Conservation (phyloP, 176 grass and related monocot species). For the Carex myosuroides region DNA sequence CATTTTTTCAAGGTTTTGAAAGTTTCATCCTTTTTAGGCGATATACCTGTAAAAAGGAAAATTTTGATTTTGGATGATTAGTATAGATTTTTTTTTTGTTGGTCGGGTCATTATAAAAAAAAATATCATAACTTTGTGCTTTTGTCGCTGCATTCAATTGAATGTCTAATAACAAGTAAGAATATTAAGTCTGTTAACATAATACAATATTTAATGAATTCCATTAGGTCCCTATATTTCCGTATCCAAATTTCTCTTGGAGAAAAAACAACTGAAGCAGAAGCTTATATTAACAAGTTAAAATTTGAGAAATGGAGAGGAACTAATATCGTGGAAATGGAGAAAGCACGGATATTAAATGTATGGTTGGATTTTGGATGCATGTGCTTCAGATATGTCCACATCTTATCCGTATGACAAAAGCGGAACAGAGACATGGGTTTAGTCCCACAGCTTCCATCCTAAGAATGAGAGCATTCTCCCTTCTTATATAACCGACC, state of each 20-base stretch:
- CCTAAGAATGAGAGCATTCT: background rate
- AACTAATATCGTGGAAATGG: background rate
- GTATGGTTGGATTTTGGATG: background rate
- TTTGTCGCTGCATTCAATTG: no score
- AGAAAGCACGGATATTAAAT: background rate
- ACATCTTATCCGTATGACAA: background rate
- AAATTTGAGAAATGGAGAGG: background rate
- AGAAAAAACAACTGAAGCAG: background rate
- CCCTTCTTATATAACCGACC: background rate
- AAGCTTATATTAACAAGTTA: no score
- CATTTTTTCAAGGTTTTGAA: no score
- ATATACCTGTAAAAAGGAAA: no score
- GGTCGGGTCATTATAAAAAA: no score
- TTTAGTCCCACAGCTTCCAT: background rate
- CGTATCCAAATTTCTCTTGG: background rate
- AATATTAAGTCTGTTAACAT: background rate
- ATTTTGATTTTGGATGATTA: no score
- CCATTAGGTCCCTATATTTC: background rate
- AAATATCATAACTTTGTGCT: no score
- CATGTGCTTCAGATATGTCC: background rate
- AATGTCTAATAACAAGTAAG: no score
- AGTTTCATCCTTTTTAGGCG: no score
- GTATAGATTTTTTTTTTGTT: no score
- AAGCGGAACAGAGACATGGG: background rate
- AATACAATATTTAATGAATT: background rate